A percentile compares a stretch with the other conserved stretches of the same genome.
phyloP scores from a whole-genome alignment of 208 protist species.

The Leishmania major region DNA sequence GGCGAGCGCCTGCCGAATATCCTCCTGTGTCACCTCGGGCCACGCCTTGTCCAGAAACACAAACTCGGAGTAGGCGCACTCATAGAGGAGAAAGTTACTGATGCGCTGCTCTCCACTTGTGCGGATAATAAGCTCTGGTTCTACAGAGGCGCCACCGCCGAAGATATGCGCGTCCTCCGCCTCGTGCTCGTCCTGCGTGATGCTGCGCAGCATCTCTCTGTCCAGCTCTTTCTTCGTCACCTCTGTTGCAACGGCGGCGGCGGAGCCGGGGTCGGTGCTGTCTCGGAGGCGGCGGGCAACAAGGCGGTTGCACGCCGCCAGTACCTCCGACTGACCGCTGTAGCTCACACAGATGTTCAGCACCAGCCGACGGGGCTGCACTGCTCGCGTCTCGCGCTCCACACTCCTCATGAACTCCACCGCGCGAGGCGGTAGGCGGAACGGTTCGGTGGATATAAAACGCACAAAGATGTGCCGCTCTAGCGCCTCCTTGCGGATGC shows the following conservation, averaged over 20 bases:
- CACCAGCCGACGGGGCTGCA: slow-evolving; percentile 55
- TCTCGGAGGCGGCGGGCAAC: slow-evolving; percentile 24
- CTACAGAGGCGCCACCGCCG: slow-evolving; percentile 18
- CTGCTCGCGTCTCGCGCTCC: slow-evolving; percentile 59
- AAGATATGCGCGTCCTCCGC: slow-evolving; percentile 57
- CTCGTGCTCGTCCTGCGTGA: slow-evolving; percentile 76
- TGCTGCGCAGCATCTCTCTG: slow-evolving; percentile 81
- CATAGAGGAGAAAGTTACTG: slow-evolving; percentile 90
- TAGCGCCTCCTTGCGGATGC: slow-evolving; percentile 50
- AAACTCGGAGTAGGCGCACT: slow-evolving; percentile 89
- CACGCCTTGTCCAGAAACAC: slow-evolving; percentile 77
- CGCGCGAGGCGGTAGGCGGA: slow-evolving; percentile 54
- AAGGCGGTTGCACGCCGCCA: slow-evolving; percentile 64
- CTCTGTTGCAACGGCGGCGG: background rate
- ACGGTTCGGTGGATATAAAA: slow-evolving; percentile 74
- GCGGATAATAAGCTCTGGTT: slow-evolving; percentile 85
- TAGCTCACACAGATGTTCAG: slow-evolving; percentile 92
- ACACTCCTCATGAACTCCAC: slow-evolving; percentile 66
- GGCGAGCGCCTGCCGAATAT: slow-evolving; percentile 48
- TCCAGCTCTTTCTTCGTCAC: slow-evolving; percentile 62
- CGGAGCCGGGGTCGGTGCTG: background rate
- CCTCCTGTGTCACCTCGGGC: slow-evolving; percentile 65
- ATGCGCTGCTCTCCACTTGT: slow-evolving; percentile 87
- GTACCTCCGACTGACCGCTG: slow-evolving; percentile 77
- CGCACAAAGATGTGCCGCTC: slow-evolving; percentile 85